phyloP scores from a whole-genome alignment of 192 early-diverging fungal species.

The Nowakowskiella sp. region DNA sequence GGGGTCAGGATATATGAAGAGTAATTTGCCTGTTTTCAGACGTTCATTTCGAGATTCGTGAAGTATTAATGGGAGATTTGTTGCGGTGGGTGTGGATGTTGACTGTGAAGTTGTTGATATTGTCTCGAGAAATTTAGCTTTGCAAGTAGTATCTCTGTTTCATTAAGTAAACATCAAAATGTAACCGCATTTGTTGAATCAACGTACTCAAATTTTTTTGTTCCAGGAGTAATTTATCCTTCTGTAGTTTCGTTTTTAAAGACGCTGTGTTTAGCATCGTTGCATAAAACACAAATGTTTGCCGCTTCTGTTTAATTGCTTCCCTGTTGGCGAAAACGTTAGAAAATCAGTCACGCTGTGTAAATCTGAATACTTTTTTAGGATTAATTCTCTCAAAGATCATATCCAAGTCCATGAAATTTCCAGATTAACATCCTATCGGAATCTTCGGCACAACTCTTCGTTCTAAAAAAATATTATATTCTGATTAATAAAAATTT shows the following conservation, averaged over 20 bases:
- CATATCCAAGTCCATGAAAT: conserved; percentile 72
- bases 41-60: conserved; percentile 83
- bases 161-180: no score
- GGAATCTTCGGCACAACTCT: conserved; percentile 41
- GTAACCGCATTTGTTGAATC: no score
- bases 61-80: conserved; percentile 60
- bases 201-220: no score
- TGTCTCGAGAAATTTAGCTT: background rate
- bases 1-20: conserved; percentile 68
- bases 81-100: no score
- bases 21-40: conserved; percentile 71
- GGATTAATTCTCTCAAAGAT: conserved; percentile 44
- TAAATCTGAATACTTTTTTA: background rate
- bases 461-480: conserved; percentile 56
- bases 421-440: conserved; percentile 92
- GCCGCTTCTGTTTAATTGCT: conserved; percentile 35
- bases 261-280: conserved; percentile 47
- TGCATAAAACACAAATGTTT: conserved; percentile 91
- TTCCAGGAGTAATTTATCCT: conserved; percentile 12
- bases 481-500: no score
- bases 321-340: no score
- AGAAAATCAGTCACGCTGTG: background rate
- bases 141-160: no score
- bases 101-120: background rate
- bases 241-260: conserved; percentile 10